Evolutionary conservation across 2,329 filamentous ascomycete genomes (phyloP).

Genomic region (Cladosporium sp.): DNA sequence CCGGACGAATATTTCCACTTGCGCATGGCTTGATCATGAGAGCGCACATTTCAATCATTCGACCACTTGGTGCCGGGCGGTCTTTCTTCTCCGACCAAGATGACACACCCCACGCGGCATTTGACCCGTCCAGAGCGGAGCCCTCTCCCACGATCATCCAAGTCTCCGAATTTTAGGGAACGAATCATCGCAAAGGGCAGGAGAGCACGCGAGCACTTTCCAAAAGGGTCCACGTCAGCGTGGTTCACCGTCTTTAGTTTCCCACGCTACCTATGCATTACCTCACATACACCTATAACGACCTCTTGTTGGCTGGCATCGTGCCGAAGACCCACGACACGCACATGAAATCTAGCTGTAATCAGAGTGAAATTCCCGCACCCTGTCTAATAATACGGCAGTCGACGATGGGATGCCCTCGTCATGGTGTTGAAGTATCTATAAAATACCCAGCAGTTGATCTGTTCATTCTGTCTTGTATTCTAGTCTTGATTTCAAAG

Average conservation of each 20-base stretch:
- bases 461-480: neutral
- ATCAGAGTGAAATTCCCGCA: neutral
- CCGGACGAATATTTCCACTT: too few relatives aligned
- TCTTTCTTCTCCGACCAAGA: too few relatives aligned
- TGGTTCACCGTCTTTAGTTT: neutral
- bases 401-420: neutral
- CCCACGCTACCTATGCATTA: conserved; percentile 2
- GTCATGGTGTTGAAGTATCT: neutral
- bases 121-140: neutral
- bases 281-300: neutral
- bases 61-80: too few relatives aligned
- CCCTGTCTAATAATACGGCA: neutral
- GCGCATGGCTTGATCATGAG: too few relatives aligned
- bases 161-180: conserved; percentile 1
- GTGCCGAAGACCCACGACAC: neutral
- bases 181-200: conserved; percentile 2
- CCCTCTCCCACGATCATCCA: neutral
- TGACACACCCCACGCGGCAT: neutral
- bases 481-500: neutral
- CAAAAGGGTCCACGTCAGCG: neutral
- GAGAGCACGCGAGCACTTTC: conserved; percentile 8
- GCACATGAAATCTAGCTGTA: neutral
- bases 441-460: neutral
- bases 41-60: too few relatives aligned
- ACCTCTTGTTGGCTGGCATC: neutral